phyloP scores from a whole-genome alignment of 208 protist species.

The Vickermania ingenoplastis region DNA sequence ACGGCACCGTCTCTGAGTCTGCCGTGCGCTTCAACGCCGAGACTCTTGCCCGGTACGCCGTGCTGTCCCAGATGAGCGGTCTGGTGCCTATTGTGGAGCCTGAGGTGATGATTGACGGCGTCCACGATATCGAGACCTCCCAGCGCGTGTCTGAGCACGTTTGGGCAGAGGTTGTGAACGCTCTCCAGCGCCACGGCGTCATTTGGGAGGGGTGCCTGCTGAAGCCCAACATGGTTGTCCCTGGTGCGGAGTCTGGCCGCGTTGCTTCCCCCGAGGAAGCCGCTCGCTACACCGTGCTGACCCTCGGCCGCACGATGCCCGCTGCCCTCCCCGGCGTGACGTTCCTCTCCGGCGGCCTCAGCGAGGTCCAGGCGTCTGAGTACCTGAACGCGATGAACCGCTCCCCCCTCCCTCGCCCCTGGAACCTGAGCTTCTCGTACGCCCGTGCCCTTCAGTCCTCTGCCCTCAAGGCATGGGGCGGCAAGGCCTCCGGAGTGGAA shows the following conservation, averaged over 20 bases:
- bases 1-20: constrained; percentile 80
- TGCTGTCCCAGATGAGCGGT: constrained; percentile 93
- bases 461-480: constrained; percentile 87
- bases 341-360: constrained; percentile 96
- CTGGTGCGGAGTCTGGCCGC: constrained; percentile 66
- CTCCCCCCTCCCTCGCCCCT: constrained; percentile 46
- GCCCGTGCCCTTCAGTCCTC: constrained; percentile 92
- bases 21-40: constrained; percentile 90
- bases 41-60: constrained; percentile 91
- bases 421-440: constrained; percentile 93
- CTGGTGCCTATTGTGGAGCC: constrained; percentile 97
- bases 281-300: constrained; percentile 80
- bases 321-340: constrained; percentile 90
- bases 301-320: constrained; percentile 89
- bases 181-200: constrained; percentile 91
- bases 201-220: constrained; percentile 93
- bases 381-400: constrained; percentile 96
- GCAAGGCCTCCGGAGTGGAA: constrained; percentile 48
- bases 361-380: constrained; percentile 91
- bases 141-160: constrained; percentile 81
- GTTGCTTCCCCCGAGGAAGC: constrained; percentile 75
- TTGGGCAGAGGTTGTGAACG: constrained; percentile 57
- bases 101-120: constrained; percentile 94
- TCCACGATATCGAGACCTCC: constrained; percentile 86
- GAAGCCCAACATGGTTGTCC: constrained; percentile 97